A percentile compares a stretch with the other conserved stretches of the same genome.
These are phyloP conservation scores for Coemansia sp. DNA, from an alignment of 192 early-diverging fungal species.

Conservation along the genomic window DNA sequence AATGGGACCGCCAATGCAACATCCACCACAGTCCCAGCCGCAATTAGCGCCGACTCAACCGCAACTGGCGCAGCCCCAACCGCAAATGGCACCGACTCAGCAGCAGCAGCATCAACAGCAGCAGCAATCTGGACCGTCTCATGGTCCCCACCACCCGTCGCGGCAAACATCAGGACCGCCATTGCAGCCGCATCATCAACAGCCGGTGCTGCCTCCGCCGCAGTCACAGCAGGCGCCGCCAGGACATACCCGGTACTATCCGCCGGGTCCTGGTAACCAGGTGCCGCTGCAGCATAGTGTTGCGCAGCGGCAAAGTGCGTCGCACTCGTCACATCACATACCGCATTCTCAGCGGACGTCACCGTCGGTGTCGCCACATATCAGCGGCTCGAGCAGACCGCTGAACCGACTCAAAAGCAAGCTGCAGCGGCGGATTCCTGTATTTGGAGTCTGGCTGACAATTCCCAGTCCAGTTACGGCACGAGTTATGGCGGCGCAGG, in stretches of 20 bases:
- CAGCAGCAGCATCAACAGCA: constrained; percentile 8
- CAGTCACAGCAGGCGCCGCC: constrained; percentile 5
- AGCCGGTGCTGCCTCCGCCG: neutral
- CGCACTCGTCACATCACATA: neutral
- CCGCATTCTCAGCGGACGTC: constrained; percentile 17
- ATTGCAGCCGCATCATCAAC: constrained; percentile 20
- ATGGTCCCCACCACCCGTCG: constrained; percentile 3
- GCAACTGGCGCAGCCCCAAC: constrained; percentile 5
- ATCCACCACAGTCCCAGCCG: constrained; percentile 7
- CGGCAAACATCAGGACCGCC: constrained; percentile 7
- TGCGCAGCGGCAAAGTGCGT: constrained; percentile 17
- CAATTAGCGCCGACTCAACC: neutral
- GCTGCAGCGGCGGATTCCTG: constrained; percentile 39
- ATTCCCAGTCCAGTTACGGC: constrained; percentile 52
- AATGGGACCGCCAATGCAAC: constrained; percentile 12
- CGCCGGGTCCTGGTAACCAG: constrained; percentile 16
- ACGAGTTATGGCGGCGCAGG: constrained; percentile 44
- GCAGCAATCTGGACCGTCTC: constrained; percentile 3
- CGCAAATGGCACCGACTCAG: neutral
- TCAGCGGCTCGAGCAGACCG: constrained; percentile 3
- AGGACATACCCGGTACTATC: constrained; percentile 26
- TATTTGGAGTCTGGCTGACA: constrained; percentile 50
- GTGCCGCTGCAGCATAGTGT: constrained; percentile 5
- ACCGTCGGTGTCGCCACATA: constrained; percentile 18
- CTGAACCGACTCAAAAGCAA: constrained; percentile 31